Conservation (phyloP, 495 filamentous ascomycete genomes). For the Amphirosellinia nigrospora region DNA sequence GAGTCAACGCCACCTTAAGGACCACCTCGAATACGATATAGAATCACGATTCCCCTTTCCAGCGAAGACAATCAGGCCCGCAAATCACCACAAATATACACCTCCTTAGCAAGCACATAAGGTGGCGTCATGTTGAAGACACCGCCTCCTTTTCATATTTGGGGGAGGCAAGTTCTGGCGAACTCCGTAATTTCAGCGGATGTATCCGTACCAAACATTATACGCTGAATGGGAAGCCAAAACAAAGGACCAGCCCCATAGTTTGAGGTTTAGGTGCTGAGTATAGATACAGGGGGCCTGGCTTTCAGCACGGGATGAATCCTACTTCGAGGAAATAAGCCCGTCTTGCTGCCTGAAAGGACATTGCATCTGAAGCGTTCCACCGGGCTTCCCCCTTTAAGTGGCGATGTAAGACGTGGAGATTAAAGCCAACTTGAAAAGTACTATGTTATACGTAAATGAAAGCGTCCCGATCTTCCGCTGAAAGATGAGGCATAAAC, state of each 20-base stretch:
- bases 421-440: background rate
- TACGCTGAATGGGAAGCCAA: background rate
- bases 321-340: background rate
- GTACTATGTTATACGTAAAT: background rate
- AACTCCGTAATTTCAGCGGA: background rate
- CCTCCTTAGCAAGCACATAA: background rate
- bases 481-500: background rate
- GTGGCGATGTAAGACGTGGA: constrained; percentile 23
- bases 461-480: background rate
- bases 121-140: background rate
- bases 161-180: background rate
- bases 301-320: background rate
- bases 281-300: background rate
- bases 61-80: background rate
- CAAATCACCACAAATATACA: background rate
- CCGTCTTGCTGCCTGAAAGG: background rate
- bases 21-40: background rate
- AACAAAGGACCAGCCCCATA: background rate
- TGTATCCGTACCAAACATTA: background rate
- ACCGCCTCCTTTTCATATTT: background rate
- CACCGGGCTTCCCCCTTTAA: background rate
- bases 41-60: background rate
- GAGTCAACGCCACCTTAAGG: background rate
- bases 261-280: background rate
- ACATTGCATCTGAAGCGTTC: background rate